These are phyloP conservation scores for Bothriochloa decipiens DNA, from an alignment of 176 grass and related monocot species.

Conservation along the genomic window DNA sequence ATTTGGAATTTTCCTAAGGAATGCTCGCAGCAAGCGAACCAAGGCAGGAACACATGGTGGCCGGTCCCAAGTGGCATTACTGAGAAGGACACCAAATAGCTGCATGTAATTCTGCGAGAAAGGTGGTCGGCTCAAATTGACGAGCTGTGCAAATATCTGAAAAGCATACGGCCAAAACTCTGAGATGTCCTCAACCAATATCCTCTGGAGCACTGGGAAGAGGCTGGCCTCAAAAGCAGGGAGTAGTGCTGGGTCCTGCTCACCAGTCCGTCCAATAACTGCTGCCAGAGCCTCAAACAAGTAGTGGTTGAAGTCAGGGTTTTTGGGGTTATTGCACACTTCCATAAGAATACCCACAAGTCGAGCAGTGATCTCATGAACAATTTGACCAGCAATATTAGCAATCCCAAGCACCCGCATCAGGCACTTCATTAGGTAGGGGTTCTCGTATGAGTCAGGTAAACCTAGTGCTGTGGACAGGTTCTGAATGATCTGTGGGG, in stretches of 20 bases:
- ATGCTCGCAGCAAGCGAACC: conserved; percentile 82
- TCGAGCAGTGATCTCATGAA: conserved; percentile 58
- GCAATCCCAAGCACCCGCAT: conserved; percentile 85
- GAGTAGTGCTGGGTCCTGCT: conserved; percentile 68
- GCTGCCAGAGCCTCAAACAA: conserved; percentile 92
- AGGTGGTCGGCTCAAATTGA: conserved; percentile 75
- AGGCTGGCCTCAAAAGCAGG: conserved; percentile 71
- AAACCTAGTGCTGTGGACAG: conserved; percentile 73
- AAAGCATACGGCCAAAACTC: conserved; percentile 98
- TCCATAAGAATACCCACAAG: conserved; percentile 69
- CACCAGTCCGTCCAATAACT: conserved; percentile 67
- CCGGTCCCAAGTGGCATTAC: conserved; percentile 82
- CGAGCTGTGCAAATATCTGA: conserved; percentile 93
- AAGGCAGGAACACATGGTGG: conserved; percentile 82
- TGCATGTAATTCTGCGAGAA: conserved; percentile 90
- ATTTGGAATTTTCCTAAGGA: conserved; percentile 92
- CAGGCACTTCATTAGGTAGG: conserved; percentile 94
- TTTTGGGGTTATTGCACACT: conserved; percentile 95
- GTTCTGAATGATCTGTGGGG: conserved; percentile 73
- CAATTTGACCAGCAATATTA: conserved; percentile 60
- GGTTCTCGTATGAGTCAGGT: conserved; percentile 87
- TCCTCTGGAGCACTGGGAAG: conserved; percentile 90
- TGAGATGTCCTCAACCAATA: conserved; percentile 86
- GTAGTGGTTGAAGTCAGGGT: conserved; percentile 97
- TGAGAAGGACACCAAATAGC: conserved; percentile 83